Conservation (phyloP, 2,329 filamentous ascomycete genomes). For the Epichloe amarillans region DNA sequence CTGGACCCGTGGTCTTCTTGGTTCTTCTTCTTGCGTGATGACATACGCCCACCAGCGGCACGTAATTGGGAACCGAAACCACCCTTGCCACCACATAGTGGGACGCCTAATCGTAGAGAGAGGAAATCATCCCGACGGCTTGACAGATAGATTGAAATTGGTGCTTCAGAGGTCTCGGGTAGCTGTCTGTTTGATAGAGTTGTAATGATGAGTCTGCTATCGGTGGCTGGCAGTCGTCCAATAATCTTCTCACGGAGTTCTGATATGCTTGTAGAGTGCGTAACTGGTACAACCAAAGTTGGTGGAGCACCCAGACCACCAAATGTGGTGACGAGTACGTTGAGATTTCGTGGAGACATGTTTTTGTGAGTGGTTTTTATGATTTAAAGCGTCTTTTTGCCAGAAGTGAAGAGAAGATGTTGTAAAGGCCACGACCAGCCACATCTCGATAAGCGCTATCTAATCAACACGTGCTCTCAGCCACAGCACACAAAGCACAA, state of each 20-base stretch:
- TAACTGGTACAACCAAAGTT: slow-evolving; percentile 67
- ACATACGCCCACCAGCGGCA: slow-evolving; percentile 96
- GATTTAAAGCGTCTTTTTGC: too few relatives aligned
- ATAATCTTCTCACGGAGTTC: slow-evolving; percentile 53
- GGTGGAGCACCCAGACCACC: slow-evolving; percentile 68
- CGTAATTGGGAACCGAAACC: slow-evolving; percentile 95
- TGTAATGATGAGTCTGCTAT: slow-evolving; percentile 59
- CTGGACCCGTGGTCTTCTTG: slow-evolving; percentile 82
- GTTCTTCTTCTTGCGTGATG: slow-evolving; percentile 76
- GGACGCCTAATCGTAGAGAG: slow-evolving; percentile 65
- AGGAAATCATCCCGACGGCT: slow-evolving; percentile 52
- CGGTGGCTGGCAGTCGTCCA: slow-evolving; percentile 44
- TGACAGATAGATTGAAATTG: slow-evolving; percentile 50
- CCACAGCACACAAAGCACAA: slow-evolving; percentile 14
- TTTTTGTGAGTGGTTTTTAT: not conserved
- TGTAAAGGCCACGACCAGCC: not conserved
- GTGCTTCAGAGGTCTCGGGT: slow-evolving; percentile 33
- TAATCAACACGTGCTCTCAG: slow-evolving; percentile 21
- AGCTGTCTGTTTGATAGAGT: slow-evolving; percentile 69
- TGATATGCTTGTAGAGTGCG: slow-evolving; percentile 48
- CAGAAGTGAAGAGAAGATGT: not conserved
- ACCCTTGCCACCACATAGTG: slow-evolving; percentile 85
- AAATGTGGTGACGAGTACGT: slow-evolving; percentile 76
- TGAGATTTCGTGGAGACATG: slow-evolving; percentile 52
- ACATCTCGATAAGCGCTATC: not conserved